Conservation (phyloP, 2,329 filamentous ascomycete species). For the Neofusicoccum sp. region DNA sequence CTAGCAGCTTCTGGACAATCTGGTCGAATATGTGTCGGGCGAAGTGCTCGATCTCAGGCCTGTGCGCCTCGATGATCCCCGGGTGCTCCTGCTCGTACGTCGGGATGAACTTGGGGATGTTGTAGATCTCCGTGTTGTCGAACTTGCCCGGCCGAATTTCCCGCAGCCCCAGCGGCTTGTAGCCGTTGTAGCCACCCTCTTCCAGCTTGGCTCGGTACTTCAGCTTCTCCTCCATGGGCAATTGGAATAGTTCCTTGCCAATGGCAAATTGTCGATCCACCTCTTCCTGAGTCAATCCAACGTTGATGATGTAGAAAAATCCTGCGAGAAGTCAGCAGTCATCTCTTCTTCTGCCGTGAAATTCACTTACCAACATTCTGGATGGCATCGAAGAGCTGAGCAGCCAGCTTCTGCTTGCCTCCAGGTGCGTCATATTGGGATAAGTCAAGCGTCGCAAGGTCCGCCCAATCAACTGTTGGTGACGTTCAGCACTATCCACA, state of each 20-base stretch:
- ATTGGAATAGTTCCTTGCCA: slow-evolving; percentile 56
- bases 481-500: background rate
- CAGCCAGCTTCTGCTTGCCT: slow-evolving; percentile 22
- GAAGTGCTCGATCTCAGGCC: slow-evolving; percentile 55
- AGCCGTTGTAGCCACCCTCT: slow-evolving; percentile 25
- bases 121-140: slow-evolving; percentile 62
- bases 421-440: slow-evolving; percentile 22
- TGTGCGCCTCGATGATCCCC: slow-evolving; percentile 41
- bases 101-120: slow-evolving; percentile 55
- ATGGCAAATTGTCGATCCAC: slow-evolving; percentile 62
- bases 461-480: slow-evolving; percentile 24
- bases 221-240: slow-evolving; percentile 58
- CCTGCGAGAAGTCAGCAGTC: background rate
- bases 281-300: slow-evolving; percentile 58
- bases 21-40: slow-evolving; percentile 20
- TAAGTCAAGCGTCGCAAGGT: slow-evolving; percentile 22
- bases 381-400: slow-evolving; percentile 22
- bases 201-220: slow-evolving; percentile 47
- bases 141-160: slow-evolving; percentile 29
- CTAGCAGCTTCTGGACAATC: slow-evolving; percentile 1
- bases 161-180: slow-evolving; percentile 42
- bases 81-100: slow-evolving; percentile 29
- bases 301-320: slow-evolving; percentile 63
- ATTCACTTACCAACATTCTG: slow-evolving; percentile 6
- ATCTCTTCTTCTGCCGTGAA: background rate